Base-by-base conservation (phyloP, 106 monocot species). In the Xerophyta viscosa region DNA sequence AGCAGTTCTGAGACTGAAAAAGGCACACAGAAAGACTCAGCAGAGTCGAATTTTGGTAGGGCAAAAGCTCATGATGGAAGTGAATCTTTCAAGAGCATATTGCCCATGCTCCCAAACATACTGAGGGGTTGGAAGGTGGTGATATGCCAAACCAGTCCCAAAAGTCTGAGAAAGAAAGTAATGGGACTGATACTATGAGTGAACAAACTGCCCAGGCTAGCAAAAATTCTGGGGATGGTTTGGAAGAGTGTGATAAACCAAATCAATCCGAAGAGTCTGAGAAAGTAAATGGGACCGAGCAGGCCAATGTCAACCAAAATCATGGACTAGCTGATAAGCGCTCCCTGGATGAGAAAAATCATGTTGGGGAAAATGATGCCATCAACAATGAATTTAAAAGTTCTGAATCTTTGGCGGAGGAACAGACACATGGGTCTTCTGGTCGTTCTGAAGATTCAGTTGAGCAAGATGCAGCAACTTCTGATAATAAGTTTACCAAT, bases 41-140 rank as follows among this genome's bases (percentile, higher is more conserved):
- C 26, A 17, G 9, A 31, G 5, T 5, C 42, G 52, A 61, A 53
- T 41, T 44, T 57, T 49, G 53, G 30, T 2, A 46, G n/a, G 17
- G 37, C 37, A 23, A 49, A 22, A 42, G 33, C 46, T 48, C 46
- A 48, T 37, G 63, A 62, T 50, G 37, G 42, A 22, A 28, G 24
- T 24, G 53, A 20, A 17, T 11, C 13, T 56, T 72, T 63, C 57
- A 65, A 61, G 74, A 63, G 42, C 79, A 63, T 24, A 47, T 37
- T 66, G 20, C 62, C 14, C 62, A 71, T 60, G 60, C 55, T 71
- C 54, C 76, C 61, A 71, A 23, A 54, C 20, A 46, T 61, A 33
- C 58, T 59, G 68, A 46, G 52, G 53, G 41, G 10, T 26, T 54
- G 31, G 75, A 75, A 54, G 48, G 46, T 37, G 63, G 33, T 56